phyloP scores from a whole-genome alignment of 495 filamentous ascomycete genomes.

The Penicillium malachiteum region DNA sequence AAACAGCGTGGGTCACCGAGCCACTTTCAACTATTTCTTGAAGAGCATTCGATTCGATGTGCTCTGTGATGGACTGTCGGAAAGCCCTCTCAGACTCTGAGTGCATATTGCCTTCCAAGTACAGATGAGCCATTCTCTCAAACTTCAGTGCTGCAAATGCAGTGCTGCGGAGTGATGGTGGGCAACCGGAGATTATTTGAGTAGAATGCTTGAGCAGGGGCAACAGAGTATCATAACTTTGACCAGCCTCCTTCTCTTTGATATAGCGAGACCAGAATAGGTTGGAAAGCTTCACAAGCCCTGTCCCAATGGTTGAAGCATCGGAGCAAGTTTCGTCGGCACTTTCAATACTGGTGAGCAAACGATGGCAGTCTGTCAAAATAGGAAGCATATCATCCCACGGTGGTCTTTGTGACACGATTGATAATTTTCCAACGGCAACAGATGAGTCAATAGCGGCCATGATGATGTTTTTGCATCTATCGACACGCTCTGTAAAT shows the following conservation, averaged over 20 bases:
- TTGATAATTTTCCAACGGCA: constrained; percentile 41
- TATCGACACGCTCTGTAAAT: constrained; percentile 31
- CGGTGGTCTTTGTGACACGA: constrained; percentile 36
- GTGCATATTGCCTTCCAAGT: constrained; percentile 36
- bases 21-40: constrained; percentile 30
- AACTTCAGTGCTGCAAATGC: constrained; percentile 54
- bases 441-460: constrained; percentile 43
- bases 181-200: constrained; percentile 40
- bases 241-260: constrained; percentile 45
- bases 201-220: constrained; percentile 51
- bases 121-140: constrained; percentile 51
- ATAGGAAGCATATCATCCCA: constrained; percentile 44
- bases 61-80: constrained; percentile 43
- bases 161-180: constrained; percentile 38
- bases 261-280: constrained; percentile 70
- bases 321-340: constrained; percentile 24
- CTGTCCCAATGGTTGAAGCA: constrained; percentile 25
- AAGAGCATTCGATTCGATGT: constrained; percentile 46
- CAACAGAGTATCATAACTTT: constrained; percentile 34
- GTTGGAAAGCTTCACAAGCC: constrained; percentile 64
- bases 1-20: constrained; percentile 24
- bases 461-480: constrained; percentile 38
- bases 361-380: constrained; percentile 37
- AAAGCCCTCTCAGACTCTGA: constrained; percentile 41
- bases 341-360: constrained; percentile 38